Evolutionary conservation across 257 asterid genomes (phyloP), one percentile per base, ranked within the genome.

Genomic region (Linaria vulgaris): DNA sequence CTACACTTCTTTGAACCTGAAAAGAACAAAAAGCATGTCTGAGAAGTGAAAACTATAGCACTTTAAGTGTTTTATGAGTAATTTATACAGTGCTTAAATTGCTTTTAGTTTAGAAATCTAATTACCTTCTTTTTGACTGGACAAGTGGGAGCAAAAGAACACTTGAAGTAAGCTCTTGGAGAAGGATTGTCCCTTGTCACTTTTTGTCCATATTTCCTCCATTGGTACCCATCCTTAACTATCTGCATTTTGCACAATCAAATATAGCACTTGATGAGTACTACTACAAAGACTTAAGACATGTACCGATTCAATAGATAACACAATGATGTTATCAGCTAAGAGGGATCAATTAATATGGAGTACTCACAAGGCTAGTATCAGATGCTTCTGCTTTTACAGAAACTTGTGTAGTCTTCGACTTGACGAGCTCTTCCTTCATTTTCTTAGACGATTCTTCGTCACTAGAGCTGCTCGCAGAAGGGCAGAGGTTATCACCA

Each of bases 191-290:
- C 95, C 63, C 95, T 84, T 0, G 98, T 88, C 66, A 91, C 96
- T 76, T 91, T 91, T 75, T 91, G 96, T 0, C 98, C 98, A 70
- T 88, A 91, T 72, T 91, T 91, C 83, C 96, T 86, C 98, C 98
- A 91, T 53, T 84, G 96, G 60, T 83, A 88, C 31, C 98, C 96
- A 82, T 91, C 98, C 65, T 83, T 84, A 20, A 94, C 95, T 56
- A 82, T 82, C 99, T 94, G 82, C 14, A 77, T 64, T 1, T 51
- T 21, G n/a, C n/a, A n/a, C 4, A 9, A 56, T 27, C 10, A 9
- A 37, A 43, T 12, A 58, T 13, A 56, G 38, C 31, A 54, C 16
- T 19, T 73, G 20, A 61, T 73, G 20, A 61, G 54, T 45, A 20
- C 13, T 14, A 24, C 25, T 37, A 50, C 15, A 14, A 22, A 3